Percentiles rank a stretch among this genome's conserved stretches.
Evolutionary conservation across 345 rosid genomes (phyloP).

Genomic region (Eucalyptus pauciflora): DNA sequence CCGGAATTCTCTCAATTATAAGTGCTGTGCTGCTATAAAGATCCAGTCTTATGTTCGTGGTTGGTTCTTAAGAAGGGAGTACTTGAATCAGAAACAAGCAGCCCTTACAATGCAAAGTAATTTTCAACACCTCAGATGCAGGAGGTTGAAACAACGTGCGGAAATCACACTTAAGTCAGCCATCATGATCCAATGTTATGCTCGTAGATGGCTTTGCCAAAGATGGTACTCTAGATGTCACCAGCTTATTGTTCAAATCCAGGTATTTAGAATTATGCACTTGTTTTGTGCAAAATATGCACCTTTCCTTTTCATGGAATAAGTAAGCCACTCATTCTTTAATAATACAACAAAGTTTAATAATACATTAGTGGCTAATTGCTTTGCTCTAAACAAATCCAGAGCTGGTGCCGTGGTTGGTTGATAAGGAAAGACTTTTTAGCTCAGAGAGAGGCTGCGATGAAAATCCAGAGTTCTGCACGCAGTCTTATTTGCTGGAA

Average conservation of each 20-base stretch:
- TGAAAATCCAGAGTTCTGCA: conserved; percentile 47
- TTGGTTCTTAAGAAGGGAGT: conserved; percentile 32
- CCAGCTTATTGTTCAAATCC: conserved; percentile 27
- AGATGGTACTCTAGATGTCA: conserved; percentile 9
- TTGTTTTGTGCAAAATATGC: neutral
- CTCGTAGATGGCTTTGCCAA: conserved; percentile 49
- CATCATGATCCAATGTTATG: conserved; percentile 42
- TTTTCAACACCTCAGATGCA: conserved; percentile 13
- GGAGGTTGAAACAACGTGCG: conserved; percentile 11
- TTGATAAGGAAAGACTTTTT: conserved; percentile 37
- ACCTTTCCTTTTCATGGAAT: neutral
- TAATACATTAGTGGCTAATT: neutral
- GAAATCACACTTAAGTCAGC: conserved; percentile 31
- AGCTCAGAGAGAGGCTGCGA: conserved; percentile 27
- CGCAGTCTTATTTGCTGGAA: conserved; percentile 22
- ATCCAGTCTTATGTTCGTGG: conserved; percentile 34
- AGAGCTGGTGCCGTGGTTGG: conserved; percentile 61
- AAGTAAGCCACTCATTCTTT: neutral
- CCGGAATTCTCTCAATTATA: conserved; percentile 1
- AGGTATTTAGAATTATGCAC: conserved; percentile 23
- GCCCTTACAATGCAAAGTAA: conserved; percentile 24
- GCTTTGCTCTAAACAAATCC: neutral
- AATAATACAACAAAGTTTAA: neutral
- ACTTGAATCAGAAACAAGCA: conserved; percentile 22
- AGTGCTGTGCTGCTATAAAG: conserved; percentile 31